Percentiles rank a stretch among this genome's conserved stretches.
These are phyloP conservation scores for Hypoxylon lenormandii DNA, from an alignment of 495 filamentous ascomycete species.

Conservation along the genomic window DNA sequence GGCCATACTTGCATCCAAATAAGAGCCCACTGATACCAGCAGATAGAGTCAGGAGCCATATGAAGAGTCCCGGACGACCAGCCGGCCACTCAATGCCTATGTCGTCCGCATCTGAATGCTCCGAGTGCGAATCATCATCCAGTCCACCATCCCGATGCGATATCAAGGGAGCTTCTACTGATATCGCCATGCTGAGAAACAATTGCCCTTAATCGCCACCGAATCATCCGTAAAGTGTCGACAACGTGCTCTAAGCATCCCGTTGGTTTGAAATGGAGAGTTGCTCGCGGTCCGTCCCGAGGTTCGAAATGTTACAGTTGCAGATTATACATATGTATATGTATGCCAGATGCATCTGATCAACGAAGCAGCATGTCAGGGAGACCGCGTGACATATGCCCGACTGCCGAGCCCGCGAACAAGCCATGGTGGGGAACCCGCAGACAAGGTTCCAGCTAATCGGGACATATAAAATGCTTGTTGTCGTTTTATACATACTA, in stretches of 20 bases:
- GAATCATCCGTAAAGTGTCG: constrained; percentile 15
- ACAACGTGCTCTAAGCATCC: not conserved
- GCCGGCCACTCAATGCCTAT: constrained; percentile 25
- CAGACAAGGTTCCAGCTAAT: constrained; percentile 12
- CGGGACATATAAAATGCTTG: constrained; percentile 23
- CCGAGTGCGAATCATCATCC: constrained; percentile 43
- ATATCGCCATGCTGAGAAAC: constrained; percentile 25
- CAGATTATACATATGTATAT: not conserved
- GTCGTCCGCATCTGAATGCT: constrained; percentile 28
- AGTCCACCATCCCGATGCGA: constrained; percentile 45
- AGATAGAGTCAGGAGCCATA: constrained; percentile 82
- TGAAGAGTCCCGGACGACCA: constrained; percentile 56
- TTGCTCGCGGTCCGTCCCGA: not conserved
- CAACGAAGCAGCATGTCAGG: not conserved
- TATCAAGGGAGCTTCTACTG: constrained; percentile 31
- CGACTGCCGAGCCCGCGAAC: not conserved
- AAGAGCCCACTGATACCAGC: constrained; percentile 87
- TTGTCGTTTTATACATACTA: not conserved
- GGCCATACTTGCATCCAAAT: constrained; percentile 80
- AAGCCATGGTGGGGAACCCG: constrained; percentile 6
- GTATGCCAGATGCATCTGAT: not conserved
- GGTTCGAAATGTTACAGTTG: not conserved
- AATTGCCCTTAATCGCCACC: not conserved
- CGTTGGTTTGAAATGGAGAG: not conserved
- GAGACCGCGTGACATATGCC: constrained; percentile 5